Conservation (phyloP, 257 asterid genomes). For the Craterostigma plantagineum region DNA sequence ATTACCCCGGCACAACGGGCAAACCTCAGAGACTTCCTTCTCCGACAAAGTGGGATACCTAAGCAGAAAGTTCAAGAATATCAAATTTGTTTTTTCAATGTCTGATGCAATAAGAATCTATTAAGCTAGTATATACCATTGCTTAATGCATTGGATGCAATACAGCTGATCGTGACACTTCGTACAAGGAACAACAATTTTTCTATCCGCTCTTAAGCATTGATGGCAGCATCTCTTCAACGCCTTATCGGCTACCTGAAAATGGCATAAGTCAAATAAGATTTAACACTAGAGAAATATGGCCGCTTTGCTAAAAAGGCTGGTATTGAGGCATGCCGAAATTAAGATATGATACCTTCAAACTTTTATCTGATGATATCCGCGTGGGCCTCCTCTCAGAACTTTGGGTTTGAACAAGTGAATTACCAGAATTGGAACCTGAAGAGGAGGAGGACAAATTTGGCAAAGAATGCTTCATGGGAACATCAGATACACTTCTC, state of each 20-base stretch:
- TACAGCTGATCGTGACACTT: background rate
- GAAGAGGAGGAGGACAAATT: too few relatives aligned
- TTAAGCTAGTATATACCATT: background rate
- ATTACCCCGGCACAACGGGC: slow-evolving; percentile 60
- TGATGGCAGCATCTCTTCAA: background rate
- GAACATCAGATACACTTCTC: too few relatives aligned
- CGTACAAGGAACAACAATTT: background rate
- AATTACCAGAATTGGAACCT: too few relatives aligned
- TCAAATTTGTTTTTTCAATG: too few relatives aligned
- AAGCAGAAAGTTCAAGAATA: slow-evolving; percentile 5
- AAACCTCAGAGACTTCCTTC: slow-evolving; percentile 41
- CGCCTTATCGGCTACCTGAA: background rate
- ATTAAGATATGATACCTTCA: too few relatives aligned
- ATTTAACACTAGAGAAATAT: background rate
- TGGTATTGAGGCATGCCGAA: too few relatives aligned
- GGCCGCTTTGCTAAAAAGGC: background rate
- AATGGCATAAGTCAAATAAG: background rate
- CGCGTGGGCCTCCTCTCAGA: too few relatives aligned
- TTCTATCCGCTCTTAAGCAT: background rate
- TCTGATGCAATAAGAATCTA: too few relatives aligned
- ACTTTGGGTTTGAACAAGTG: too few relatives aligned
- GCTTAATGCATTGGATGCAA: slow-evolving; percentile 2
- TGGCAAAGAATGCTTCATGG: too few relatives aligned
- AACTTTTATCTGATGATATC: too few relatives aligned
- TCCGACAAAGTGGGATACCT: slow-evolving; percentile 60